A percentile compares a stretch with the other conserved stretches of the same genome.
Conservation (phyloP, 345 rosid species). For the Camelina sativa region DNA sequence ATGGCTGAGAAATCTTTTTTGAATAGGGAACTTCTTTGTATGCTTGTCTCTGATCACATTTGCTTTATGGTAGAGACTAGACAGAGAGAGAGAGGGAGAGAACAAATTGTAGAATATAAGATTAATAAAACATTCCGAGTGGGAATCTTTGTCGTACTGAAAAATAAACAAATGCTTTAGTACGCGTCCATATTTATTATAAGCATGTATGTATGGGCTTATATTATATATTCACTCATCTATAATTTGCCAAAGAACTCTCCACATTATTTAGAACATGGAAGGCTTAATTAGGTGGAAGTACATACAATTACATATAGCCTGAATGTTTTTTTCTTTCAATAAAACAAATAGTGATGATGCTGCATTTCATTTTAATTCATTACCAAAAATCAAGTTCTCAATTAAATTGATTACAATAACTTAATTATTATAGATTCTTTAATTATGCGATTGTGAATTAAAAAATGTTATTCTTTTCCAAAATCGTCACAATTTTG, state of each 20-base stretch:
- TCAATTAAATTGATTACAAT: not conserved
- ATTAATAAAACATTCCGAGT: constrained; percentile 46
- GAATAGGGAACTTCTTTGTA: constrained; percentile 54
- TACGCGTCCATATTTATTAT: constrained; percentile 28
- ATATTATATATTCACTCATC: not conserved
- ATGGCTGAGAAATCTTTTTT: constrained; percentile 44
- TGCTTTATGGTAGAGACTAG: constrained; percentile 50
- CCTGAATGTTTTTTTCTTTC: not conserved
- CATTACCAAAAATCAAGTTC: not conserved
- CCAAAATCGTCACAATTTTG: not conserved
- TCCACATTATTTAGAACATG: constrained; percentile 1
- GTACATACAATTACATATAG: not conserved
- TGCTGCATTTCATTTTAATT: not conserved
- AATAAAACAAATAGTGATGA: too few relatives aligned
- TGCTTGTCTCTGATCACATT: constrained; percentile 48
- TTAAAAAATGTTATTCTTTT: not conserved
- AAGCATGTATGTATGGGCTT: constrained; percentile 17
- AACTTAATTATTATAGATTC: not conserved
- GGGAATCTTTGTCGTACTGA: constrained; percentile 55
- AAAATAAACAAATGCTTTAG: constrained; percentile 33
- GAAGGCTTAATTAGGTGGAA: constrained; percentile 5
- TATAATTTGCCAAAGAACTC: not conserved
- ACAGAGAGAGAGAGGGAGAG: constrained; percentile 37
- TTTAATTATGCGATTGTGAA: not conserved
- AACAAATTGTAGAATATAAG: constrained; percentile 36